These are phyloP conservation scores for Umbilicus rupestris DNA, from an alignment of 164 flowering plant species.

Conservation along the genomic window DNA sequence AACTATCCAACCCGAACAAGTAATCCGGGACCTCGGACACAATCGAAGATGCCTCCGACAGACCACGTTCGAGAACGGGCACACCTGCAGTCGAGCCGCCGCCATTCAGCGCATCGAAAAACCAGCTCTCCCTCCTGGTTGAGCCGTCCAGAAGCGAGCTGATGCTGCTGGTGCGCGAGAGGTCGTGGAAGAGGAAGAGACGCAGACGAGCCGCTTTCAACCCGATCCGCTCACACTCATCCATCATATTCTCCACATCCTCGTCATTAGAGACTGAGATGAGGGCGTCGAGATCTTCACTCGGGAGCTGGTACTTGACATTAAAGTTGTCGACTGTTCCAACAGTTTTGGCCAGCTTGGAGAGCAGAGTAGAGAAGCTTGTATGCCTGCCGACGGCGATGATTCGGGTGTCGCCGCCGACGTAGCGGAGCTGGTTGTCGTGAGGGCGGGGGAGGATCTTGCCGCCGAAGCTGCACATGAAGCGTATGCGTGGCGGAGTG, in stretches of 20 bases:
- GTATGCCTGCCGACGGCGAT: constrained; percentile 57
- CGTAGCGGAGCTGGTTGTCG: constrained; percentile 91
- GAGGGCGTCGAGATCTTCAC: constrained; percentile 81
- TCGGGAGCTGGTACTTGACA: constrained; percentile 93
- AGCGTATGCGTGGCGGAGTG: constrained; percentile 39
- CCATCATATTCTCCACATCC: constrained; percentile 92
- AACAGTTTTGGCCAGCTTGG: constrained; percentile 54
- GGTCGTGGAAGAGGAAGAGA: constrained; percentile 48
- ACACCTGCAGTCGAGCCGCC: constrained; percentile 29
- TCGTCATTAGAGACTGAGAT: constrained; percentile 84
- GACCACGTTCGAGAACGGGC: constrained; percentile 49
- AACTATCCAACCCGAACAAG: constrained; percentile 65
- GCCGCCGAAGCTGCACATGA: constrained; percentile 98
- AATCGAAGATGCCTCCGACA: constrained; percentile 74
- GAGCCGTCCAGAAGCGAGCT: constrained; percentile 65
- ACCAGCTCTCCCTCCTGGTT: constrained; percentile 64
- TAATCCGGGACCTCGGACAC: constrained; percentile 89
- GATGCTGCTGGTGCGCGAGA: constrained; percentile 40
- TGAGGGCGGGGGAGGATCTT: constrained; percentile 89
- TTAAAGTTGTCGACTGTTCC: constrained; percentile 26
- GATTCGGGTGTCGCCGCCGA: constrained; percentile 92
- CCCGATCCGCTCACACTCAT: constrained; percentile 59
- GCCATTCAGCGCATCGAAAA: constrained; percentile 71
- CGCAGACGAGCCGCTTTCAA: constrained; percentile 53
- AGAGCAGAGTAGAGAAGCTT: constrained; percentile 38